Percentiles rank a stretch among this genome's conserved stretches.
phyloP scores from a whole-genome alignment of 2,329 filamentous ascomycete species.

The Zasmidium angulare region DNA sequence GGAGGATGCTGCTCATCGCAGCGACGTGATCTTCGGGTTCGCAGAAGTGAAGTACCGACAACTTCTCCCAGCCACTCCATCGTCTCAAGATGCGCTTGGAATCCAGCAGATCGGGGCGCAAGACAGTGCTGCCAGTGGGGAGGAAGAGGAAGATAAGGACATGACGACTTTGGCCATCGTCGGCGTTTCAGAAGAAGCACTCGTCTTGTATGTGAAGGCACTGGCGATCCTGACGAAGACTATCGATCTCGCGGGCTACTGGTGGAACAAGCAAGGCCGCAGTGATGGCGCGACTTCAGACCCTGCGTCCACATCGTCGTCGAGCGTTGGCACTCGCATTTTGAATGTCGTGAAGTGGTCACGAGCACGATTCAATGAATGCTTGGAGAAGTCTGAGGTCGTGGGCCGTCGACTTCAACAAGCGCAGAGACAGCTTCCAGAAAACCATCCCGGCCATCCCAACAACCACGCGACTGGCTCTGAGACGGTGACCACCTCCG shows the following conservation, averaged over 20 bases:
- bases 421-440: conserved; percentile 78
- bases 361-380: conserved; percentile 90
- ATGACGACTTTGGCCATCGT: conserved; percentile 85
- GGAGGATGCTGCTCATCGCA: conserved; percentile 87
- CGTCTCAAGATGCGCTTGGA: conserved; percentile 66
- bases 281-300: conserved; percentile 55
- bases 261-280: conserved; percentile 65
- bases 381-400: conserved; percentile 91
- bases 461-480: conserved; percentile 66
- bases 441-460: conserved; percentile 83
- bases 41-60: conserved; percentile 99
- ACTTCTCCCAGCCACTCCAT: conserved; percentile 83
- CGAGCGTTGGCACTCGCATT: conserved; percentile 56
- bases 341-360: conserved; percentile 97
- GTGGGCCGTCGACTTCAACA: conserved; percentile 86
- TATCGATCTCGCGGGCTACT: conserved; percentile 90
- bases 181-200: conserved; percentile 84
- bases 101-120: conserved; percentile 54
- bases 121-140: conserved; percentile 54
- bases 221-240: conserved; percentile 85
- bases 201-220: conserved; percentile 95
- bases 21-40: conserved; percentile 95
- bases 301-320: conserved; percentile 21
- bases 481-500: conserved; percentile 58
- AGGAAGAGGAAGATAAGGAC: conserved; percentile 65